Base-by-base conservation (phyloP, 2,329 filamentous ascomycete species). In the Fusarium illudens region DNA sequence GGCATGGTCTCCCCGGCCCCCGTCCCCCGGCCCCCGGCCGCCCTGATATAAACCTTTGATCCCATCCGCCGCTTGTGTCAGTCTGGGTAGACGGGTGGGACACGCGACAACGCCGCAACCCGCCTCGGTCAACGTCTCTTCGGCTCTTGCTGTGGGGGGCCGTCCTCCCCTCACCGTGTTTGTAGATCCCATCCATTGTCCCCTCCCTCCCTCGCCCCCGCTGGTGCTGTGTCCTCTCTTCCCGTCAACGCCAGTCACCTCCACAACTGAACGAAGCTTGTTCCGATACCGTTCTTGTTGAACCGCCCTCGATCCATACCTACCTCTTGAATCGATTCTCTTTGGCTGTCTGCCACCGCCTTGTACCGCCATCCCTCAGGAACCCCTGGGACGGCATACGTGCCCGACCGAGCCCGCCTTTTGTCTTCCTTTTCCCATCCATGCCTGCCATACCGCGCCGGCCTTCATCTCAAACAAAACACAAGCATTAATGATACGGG, bases 121-220 rank as follows among this genome's bases (percentile, higher is more conserved):
- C 67, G 67, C 58, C 66, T 69, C 66, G 66, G 67, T 67, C 59
- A 70, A 61, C 32, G 50, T 55, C 48, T 53, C 59, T 70, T 70
- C 63, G 67, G 59, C 56, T 67, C 59, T 64, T 55, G 30, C 52
- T 70, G 66, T 64, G 56, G 67, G 51, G 57, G 49, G n/a, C 67
- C 64, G 63, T 30, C 51, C 36, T 57, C 48, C 13, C 19, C 34
- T 50, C 39, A 30, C 46, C 30, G 52, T 27, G 17, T 56, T 19
- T 10, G 54, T 27, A 34, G n/a, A 39, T 67, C 37, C 19, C 36
- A 48, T 58, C 52, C 20, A 51, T 30, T 36, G 39, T 20, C 19
- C 17, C 53, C 20, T 17, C 39, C 37, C 30, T 30, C 22, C 34
- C 13, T 36, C n/a, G n/a, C n/a, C n/a, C n/a, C n/a, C n/a, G n/a